phyloP scores from a whole-genome alignment of 371 early-diverging fungal species.

The Batkoa obscura region DNA sequence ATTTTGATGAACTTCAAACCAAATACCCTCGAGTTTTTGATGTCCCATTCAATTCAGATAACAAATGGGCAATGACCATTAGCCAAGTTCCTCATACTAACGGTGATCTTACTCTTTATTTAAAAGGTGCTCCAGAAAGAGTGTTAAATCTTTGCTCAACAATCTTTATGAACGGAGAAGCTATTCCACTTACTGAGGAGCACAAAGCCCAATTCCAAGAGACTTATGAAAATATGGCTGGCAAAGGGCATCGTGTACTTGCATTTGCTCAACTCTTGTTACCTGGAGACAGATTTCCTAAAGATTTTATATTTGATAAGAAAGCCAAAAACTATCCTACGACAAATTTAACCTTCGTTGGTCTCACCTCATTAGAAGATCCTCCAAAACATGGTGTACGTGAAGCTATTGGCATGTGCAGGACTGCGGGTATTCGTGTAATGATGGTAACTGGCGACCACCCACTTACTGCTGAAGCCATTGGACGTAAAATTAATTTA shows the following conservation, averaged over 20 bases:
- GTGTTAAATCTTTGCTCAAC: conserved; percentile 51
- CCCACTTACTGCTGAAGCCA: conserved; percentile 70
- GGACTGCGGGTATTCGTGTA: conserved; percentile 80
- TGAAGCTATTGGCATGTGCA: conserved; percentile 83
- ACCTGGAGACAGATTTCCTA: conserved; percentile 43
- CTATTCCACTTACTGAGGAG: conserved; percentile 30
- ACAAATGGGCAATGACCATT: conserved; percentile 87
- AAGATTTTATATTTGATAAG: conserved; percentile 43
- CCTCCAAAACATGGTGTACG: conserved; percentile 96
- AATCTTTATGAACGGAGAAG: conserved; percentile 25
- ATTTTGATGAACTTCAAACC: conserved; percentile 39
- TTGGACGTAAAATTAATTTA: conserved; percentile 80
- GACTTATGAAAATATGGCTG: conserved; percentile 65
- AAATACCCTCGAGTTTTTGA: conserved; percentile 73
- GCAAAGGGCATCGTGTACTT: conserved; percentile 81
- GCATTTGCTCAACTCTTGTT: conserved; percentile 69
- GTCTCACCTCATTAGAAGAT: conserved; percentile 72
- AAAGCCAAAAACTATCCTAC: conserved; percentile 52
- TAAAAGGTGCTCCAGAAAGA: conserved; percentile 92
- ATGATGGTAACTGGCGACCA: conserved; percentile 96
- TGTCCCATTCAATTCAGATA: conserved; percentile 89
- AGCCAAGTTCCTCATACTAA: conserved; percentile 40
- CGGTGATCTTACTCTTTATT: conserved; percentile 47
- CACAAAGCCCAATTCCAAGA: conserved; percentile 39
- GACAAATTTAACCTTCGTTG: conserved; percentile 52